phyloP scores from a whole-genome alignment of 768 basidiomycete species.

The Sutorius australiensis region DNA sequence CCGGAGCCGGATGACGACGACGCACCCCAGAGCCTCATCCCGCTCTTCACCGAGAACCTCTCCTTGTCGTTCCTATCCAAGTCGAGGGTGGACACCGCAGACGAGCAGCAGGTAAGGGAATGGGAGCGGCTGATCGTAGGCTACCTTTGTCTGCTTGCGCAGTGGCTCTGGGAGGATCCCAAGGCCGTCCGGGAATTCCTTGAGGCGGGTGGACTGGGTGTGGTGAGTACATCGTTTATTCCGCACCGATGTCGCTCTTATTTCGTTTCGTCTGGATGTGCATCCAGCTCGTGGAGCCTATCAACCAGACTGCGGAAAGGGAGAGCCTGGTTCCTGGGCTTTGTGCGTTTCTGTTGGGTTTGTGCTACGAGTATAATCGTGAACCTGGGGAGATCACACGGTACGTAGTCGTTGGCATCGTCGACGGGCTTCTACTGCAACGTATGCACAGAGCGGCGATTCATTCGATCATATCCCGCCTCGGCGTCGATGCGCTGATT shows the following conservation, averaged over 20 bases:
- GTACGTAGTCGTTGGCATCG: conserved; percentile 37
- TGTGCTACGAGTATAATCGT: conserved; percentile 95
- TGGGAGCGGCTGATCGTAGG: conserved; percentile 89
- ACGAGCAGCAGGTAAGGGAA: conserved; percentile 72
- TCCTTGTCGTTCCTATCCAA: conserved; percentile 82
- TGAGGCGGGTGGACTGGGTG: conserved; percentile 83
- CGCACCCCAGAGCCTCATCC: conserved; percentile 67
- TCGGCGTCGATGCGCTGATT: conserved; percentile 85
- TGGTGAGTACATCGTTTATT: conserved; percentile 52
- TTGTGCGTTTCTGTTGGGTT: conserved; percentile 85
- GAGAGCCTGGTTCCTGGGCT: conserved; percentile 87
- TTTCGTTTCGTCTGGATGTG: background rate
- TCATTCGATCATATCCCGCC: conserved; percentile 82
- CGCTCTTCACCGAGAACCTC: conserved; percentile 85
- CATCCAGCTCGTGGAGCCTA: conserved; percentile 83
- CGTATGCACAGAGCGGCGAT: conserved; percentile 63
- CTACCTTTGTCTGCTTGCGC: conserved; percentile 76
- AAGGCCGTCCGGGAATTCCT: conserved; percentile 84
- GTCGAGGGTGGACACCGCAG: conserved; percentile 44
- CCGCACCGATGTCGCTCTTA: too few species aligned
- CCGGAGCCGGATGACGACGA: conserved; percentile 53
- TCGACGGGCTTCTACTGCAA: too few species aligned
- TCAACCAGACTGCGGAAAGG: conserved; percentile 83
- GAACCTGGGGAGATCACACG: conserved; percentile 96
- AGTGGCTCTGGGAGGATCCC: conserved; percentile 98